These are phyloP conservation scores for Aureobasidium sp. DNA, from an alignment of 2,329 filamentous ascomycete genomes.

Conservation along the genomic window DNA sequence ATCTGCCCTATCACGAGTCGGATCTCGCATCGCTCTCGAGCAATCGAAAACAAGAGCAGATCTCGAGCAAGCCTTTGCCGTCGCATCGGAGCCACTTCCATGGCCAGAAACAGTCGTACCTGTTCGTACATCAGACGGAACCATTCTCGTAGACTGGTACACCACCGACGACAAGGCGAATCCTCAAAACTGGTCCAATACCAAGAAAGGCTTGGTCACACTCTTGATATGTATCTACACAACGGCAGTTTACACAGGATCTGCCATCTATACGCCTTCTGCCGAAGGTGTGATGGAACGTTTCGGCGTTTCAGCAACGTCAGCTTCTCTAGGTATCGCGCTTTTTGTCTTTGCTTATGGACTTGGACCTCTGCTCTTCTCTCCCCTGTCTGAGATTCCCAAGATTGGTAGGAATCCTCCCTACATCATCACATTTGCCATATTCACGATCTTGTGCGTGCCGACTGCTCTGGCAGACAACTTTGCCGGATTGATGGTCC, in stretches of 20 bases:
- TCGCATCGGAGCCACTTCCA: constrained; percentile 23
- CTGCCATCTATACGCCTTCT: constrained; percentile 55
- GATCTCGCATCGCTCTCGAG: constrained; percentile 20
- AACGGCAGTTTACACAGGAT: constrained; percentile 42
- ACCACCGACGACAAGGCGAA: constrained; percentile 60
- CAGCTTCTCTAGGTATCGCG: constrained; percentile 64
- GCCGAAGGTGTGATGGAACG: constrained; percentile 53
- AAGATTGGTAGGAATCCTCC: constrained; percentile 72
- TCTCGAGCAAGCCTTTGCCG: constrained; percentile 1
- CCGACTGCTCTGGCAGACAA: constrained; percentile 70
- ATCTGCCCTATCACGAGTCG: constrained; percentile 14
- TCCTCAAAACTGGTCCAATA: constrained; percentile 61
- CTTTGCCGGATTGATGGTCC: constrained; percentile 66
- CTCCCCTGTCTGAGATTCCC: constrained; percentile 73
- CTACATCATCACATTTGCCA: constrained; percentile 72
- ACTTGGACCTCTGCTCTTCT: constrained; percentile 69
- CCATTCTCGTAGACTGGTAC: constrained; percentile 61
- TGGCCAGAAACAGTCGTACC: constrained; percentile 11
- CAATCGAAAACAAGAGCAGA: constrained; percentile 21
- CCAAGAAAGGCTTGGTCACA: constrained; percentile 47
- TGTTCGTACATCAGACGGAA: constrained; percentile 53
- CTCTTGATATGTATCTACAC: constrained; percentile 43
- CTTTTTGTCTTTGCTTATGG: constrained; percentile 67
- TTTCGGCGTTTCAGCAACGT: constrained; percentile 59
- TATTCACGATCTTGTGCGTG: constrained; percentile 74